Evolutionary conservation across 352 stramenopile genomes (phyloP).

Genomic region (Chrysophaeum taylorii): DNA sequence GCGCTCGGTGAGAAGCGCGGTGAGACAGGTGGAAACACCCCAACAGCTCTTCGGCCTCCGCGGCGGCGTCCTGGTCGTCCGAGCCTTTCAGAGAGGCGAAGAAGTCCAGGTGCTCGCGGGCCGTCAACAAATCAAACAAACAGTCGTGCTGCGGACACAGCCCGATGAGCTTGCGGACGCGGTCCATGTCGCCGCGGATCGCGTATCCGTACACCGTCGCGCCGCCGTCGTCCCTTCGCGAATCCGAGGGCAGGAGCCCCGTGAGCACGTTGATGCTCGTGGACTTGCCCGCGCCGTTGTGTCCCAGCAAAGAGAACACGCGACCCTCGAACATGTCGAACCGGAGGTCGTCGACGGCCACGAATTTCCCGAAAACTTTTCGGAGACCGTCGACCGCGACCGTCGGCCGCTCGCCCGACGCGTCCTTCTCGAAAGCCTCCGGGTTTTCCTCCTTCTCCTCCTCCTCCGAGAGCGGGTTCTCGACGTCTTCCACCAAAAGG

Average conservation of each 20-base stretch:
- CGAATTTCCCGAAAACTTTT: constrained; percentile 60
- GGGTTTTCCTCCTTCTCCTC: too few relatives aligned
- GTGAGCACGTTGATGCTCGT: constrained; percentile 73
- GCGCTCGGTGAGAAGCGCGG: too few relatives aligned
- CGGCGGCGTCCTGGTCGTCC: constrained; percentile 31
- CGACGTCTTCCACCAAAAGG: too few relatives aligned
- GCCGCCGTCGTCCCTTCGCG: constrained; percentile 34
- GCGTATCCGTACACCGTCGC: constrained; percentile 57
- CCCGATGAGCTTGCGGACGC: constrained; percentile 77
- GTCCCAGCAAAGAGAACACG: constrained; percentile 75
- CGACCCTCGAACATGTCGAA: constrained; percentile 76
- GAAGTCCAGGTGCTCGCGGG: constrained; percentile 82
- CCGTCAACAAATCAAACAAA: constrained; percentile 81
- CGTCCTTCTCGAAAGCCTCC: too few relatives aligned
- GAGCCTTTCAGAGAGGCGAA: constrained; percentile 80
- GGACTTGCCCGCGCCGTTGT: constrained; percentile 84
- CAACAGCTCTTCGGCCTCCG: constrained; percentile 39
- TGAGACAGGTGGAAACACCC: constrained; percentile 32
- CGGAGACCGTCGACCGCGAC: constrained; percentile 23
- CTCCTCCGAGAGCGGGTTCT: too few relatives aligned
- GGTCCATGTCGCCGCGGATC: constrained; percentile 58
- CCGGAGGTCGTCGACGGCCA: constrained; percentile 63
- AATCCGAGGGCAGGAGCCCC: constrained; percentile 51
- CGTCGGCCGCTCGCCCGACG: constrained; percentile 8
- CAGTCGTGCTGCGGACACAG: constrained; percentile 94